phyloP scores from a whole-genome alignment of 2,329 filamentous ascomycete species.

The Juglanconis oblonga region DNA sequence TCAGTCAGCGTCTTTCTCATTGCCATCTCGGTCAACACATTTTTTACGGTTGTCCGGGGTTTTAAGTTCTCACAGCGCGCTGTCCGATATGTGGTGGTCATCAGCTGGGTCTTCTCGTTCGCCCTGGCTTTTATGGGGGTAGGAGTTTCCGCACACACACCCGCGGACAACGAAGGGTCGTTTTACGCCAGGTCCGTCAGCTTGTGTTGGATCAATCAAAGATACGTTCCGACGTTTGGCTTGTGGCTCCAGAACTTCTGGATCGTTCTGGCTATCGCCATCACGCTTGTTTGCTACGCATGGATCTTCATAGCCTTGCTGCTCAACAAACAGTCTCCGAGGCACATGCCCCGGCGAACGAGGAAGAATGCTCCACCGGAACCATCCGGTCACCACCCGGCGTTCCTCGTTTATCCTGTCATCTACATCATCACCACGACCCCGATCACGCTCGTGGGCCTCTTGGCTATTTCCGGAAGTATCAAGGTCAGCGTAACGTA shows the following conservation, averaged over 20 bases:
- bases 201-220: background rate
- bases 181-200: conserved; percentile 7
- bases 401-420: conserved; percentile 65
- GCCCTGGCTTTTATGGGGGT: conserved; percentile 52
- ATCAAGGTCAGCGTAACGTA: conserved; percentile 29
- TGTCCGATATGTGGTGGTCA: conserved; percentile 47
- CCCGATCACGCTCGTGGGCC: conserved; percentile 58
- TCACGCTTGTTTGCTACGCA: conserved; percentile 37
- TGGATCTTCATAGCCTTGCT: conserved; percentile 39
- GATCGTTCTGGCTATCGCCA: conserved; percentile 48
- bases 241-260: conserved; percentile 44
- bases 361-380: conserved; percentile 23
- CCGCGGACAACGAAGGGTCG: background rate
- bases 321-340: conserved; percentile 17
- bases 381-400: conserved; percentile 38
- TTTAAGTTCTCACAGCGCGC: conserved; percentile 47
- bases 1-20: conserved; percentile 66
- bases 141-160: conserved; percentile 36
- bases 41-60: conserved; percentile 56
- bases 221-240: background rate
- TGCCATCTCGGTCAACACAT: conserved; percentile 64
- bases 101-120: conserved; percentile 59
- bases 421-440: conserved; percentile 69
- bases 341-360: conserved; percentile 21
- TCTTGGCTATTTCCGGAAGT: conserved; percentile 57